These are phyloP conservation scores for Lanmaoa pseudosensibilis DNA, from an alignment of 768 basidiomycete genomes.

Conservation along the genomic window DNA sequence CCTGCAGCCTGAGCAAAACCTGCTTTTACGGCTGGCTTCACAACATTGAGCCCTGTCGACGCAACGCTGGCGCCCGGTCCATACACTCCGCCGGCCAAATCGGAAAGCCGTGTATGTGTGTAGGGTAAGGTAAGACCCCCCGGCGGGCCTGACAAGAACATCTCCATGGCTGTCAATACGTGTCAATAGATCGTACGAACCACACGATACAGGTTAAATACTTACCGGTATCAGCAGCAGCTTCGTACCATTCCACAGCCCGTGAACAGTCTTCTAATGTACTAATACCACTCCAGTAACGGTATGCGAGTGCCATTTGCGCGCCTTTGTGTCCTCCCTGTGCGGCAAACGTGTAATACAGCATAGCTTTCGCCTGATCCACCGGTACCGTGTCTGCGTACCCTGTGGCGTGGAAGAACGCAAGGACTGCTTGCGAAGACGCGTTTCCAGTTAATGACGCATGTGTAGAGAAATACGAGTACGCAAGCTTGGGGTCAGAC, in stretches of 20 bases:
- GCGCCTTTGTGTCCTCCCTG: slow-evolving; percentile 84
- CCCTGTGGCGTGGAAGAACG: slow-evolving; percentile 88
- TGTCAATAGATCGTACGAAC: not conserved
- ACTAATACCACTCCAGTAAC: slow-evolving; percentile 95
- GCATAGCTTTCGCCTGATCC: slow-evolving; percentile 78
- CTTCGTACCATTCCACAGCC: slow-evolving; percentile 87
- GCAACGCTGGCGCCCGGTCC: slow-evolving; percentile 94
- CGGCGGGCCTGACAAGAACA: slow-evolving; percentile 83
- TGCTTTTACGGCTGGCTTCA: slow-evolving; percentile 79
- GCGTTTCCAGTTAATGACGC: slow-evolving; percentile 76
- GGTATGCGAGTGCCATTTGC: slow-evolving; percentile 90
- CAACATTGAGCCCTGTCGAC: slow-evolving; percentile 74
- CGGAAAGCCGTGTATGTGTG: slow-evolving; percentile 79
- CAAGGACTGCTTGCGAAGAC: slow-evolving; percentile 81
- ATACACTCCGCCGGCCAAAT: slow-evolving; percentile 89
- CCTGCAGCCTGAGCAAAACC: slow-evolving; percentile 81
- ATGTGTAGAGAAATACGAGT: slow-evolving; percentile 61
- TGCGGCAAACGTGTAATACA: slow-evolving; percentile 94
- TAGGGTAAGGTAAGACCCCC: slow-evolving; percentile 86
- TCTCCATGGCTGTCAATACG: slow-evolving; percentile 62
- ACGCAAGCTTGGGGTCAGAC: slow-evolving; percentile 61
- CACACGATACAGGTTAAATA: slow-evolving; percentile 24
- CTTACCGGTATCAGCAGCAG: slow-evolving; percentile 81
- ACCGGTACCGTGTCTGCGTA: slow-evolving; percentile 63
- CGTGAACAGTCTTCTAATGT: slow-evolving; percentile 81